Percentiles rank a stretch among this genome's conserved stretches.
Evolutionary conservation across 345 rosid species (phyloP).

Genomic region (Populus nigra): DNA sequence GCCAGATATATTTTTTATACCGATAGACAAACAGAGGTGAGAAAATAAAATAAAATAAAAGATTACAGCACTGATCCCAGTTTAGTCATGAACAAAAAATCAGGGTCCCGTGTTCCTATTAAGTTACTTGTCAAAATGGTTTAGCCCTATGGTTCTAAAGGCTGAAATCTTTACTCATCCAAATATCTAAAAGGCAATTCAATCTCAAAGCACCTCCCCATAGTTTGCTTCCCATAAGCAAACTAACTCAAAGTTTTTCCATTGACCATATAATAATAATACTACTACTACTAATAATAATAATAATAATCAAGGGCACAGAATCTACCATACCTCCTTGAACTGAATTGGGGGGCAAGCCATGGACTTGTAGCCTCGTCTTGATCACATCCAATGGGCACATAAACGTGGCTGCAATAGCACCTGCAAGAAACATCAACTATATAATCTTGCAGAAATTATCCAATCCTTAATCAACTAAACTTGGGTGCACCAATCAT

Average conservation of each 20-base stretch:
- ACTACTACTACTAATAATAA: no score
- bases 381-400: slow-evolving; percentile 98
- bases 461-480: background rate
- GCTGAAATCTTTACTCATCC: background rate
- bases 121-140: background rate
- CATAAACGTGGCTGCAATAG: slow-evolving; percentile 86
- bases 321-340: slow-evolving; percentile 49
- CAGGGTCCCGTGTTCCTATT: background rate
- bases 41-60: background rate
- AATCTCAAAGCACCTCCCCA: background rate
- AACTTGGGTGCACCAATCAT: background rate
- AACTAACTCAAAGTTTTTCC: background rate
- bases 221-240: background rate
- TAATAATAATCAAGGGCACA: background rate
- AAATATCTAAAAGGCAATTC: background rate
- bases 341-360: slow-evolving; percentile 60
- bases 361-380: slow-evolving; percentile 89
- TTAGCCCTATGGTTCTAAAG: background rate
- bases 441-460: background rate
- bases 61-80: background rate
- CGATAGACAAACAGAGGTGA: background rate
- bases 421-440: slow-evolving; percentile 48
- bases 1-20: background rate
- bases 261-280: background rate
- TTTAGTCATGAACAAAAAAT: background rate